Evolutionary conservation across 2,329 filamentous ascomycete genomes (phyloP).

Genomic region (Paecilomyces niveus): DNA sequence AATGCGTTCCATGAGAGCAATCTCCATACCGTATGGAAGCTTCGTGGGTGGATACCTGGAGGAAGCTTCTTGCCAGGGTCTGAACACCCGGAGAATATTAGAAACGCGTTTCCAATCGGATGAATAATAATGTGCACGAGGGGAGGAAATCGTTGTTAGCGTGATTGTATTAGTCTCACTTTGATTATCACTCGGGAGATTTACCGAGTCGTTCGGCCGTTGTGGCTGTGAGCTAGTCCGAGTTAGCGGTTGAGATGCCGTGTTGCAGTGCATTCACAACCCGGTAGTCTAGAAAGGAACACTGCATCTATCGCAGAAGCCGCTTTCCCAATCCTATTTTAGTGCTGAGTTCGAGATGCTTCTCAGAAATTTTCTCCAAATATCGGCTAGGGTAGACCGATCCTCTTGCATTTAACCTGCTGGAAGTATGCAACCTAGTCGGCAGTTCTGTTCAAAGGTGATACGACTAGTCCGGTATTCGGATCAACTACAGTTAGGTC

Average conservation of each 20-base stretch:
- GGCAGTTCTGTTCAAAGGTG: too few relatives aligned
- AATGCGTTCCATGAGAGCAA: background rate
- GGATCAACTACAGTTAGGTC: too few relatives aligned
- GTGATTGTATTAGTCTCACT: background rate
- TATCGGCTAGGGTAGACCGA: too few relatives aligned
- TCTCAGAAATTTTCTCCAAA: too few relatives aligned
- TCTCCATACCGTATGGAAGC: background rate
- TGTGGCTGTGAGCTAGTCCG: background rate
- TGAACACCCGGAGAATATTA: background rate
- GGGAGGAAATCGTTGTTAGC: background rate
- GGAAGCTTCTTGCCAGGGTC: background rate
- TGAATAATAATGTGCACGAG: background rate
- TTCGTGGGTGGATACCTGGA: background rate
- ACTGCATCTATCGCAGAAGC: background rate
- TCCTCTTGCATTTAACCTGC: too few relatives aligned
- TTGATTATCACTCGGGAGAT: background rate
- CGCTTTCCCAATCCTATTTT: background rate
- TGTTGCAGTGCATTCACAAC: background rate
- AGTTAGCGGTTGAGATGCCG: background rate
- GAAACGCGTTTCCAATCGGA: background rate
- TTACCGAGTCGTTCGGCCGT: background rate
- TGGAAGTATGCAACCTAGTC: too few relatives aligned
- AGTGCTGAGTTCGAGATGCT: too few relatives aligned
- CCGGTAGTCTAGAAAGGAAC: background rate
- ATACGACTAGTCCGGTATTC: too few relatives aligned